Evolutionary conservation across 2,329 filamentous ascomycete genomes (phyloP).

Genomic region (Fusarium globosum): DNA sequence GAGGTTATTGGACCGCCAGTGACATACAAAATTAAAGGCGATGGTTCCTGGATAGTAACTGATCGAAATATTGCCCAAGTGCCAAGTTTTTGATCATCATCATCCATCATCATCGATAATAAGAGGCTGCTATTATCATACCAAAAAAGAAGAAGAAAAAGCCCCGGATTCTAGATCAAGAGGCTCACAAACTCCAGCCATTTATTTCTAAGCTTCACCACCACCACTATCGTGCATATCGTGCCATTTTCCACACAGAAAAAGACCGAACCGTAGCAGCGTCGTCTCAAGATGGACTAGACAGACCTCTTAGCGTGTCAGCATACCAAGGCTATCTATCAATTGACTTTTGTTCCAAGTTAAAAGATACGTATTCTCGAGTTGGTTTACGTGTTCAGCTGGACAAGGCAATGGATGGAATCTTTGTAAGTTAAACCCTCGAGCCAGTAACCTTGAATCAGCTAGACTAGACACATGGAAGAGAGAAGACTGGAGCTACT

Average conservation of each 20-base stretch:
- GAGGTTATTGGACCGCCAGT: not conserved
- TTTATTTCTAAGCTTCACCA: not conserved
- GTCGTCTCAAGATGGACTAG: slow-evolving; percentile 21
- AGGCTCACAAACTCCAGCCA: not conserved
- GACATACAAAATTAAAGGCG: slow-evolving; percentile 6
- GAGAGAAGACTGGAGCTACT: not conserved
- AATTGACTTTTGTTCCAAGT: slow-evolving; percentile 1
- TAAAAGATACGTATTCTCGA: slow-evolving; percentile 2
- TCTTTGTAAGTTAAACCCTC: not conserved
- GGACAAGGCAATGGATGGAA: not conserved
- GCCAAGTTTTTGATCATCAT: slow-evolving; percentile 20
- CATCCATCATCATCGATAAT: not conserved
- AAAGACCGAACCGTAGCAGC: slow-evolving; percentile 5
- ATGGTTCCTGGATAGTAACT: slow-evolving; percentile 25
- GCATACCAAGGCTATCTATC: not conserved
- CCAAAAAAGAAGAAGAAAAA: not conserved
- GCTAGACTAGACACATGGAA: not conserved
- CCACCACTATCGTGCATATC: slow-evolving; percentile 13
- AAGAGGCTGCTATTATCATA: slow-evolving; percentile 4
- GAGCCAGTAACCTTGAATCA: slow-evolving; percentile 17
- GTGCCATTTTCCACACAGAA: slow-evolving; percentile 23
- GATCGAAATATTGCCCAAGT: slow-evolving; percentile 14
- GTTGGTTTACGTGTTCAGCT: slow-evolving; percentile 17
- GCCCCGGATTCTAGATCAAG: slow-evolving; percentile 17
- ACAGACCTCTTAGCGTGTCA: slow-evolving; percentile 8